Base-by-base conservation (phyloP, 2,329 filamentous ascomycete species). In the Colletotrichum musae region DNA sequence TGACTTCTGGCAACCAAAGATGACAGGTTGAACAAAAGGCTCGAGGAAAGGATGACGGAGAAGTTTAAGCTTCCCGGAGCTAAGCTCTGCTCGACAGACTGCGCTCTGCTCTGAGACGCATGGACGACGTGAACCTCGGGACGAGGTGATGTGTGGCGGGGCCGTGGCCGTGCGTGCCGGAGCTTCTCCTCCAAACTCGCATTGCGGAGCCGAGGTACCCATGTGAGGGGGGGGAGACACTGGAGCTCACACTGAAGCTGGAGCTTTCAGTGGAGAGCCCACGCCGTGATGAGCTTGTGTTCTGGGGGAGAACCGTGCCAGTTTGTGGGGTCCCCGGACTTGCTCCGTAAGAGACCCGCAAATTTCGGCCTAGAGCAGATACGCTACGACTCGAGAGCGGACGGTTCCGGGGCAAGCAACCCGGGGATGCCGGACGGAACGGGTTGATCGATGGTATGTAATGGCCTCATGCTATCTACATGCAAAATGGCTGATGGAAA, bases 201-300 rank as follows among this genome's bases (percentile, higher is more conserved):
- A 63, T 62, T 51, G 51, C 67, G 63, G 67, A 67, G 67, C 67
- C 67, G 67, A 70, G 67, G 67, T 43, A 61, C 43, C 45, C 67
- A 67, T 43, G 45, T 70, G 62, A 70, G 67, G 67, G 62, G 62
- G 21, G 21, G 21, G 21, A 24, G 21, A 24, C 21, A 24, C 21
- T 24, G 48, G 52, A 61, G 50, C 52, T 60, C 5, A 18, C 10
- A 32, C 32, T 43, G 48, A 45, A 41, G 15, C 21, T 5, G n/a
- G 16, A 41, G 50, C 41, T 43, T 24, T 59, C 16, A 15, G 43
- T 36, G 24, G 10, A 52, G 51, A 16, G 28, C 15, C 21, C 21
- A 24, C 21, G 21, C 21, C 16, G 15, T 28, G 18, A 18, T 51
- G 57, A 41, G 13, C n/a, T 21, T 26, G n/a, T 24, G 26, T n/a